A percentile compares a stretch with the other conserved stretches of the same genome.
Evolutionary conservation across 1,284 basidiomycete genomes (phyloP).

Genomic region (Apiotrichum akiyoshidainum): DNA sequence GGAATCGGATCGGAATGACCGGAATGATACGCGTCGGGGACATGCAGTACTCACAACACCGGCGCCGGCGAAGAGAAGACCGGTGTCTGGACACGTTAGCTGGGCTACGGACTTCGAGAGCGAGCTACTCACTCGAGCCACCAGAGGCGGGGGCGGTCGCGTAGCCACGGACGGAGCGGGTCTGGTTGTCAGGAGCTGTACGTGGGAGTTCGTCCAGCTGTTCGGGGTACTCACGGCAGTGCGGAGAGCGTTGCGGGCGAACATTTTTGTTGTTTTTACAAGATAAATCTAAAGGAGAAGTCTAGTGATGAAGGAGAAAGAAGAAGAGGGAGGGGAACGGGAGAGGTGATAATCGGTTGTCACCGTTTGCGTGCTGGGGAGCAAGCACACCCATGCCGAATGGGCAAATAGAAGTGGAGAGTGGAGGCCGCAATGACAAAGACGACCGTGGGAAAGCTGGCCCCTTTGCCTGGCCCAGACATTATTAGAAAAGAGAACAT

Average conservation of each 20-base stretch:
- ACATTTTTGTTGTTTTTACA: conserved; percentile 5
- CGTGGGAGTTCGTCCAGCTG: too few species aligned
- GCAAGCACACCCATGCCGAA: too few species aligned
- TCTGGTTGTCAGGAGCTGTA: conserved; percentile 1
- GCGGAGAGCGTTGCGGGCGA: conserved; percentile 19
- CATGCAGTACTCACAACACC: conserved; percentile 30
- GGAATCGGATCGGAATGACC: background rate
- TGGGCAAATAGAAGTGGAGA: too few species aligned
- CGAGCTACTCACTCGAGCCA: conserved; percentile 6
- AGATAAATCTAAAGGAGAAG: background rate
- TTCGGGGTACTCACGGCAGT: conserved; percentile 9
- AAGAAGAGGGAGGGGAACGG: background rate
- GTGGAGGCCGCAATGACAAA: too few species aligned
- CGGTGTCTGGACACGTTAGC: conserved; percentile 11
- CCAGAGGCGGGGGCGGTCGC: conserved; percentile 9
- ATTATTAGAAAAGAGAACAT: too few species aligned
- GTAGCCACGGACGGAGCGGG: conserved; percentile 10
- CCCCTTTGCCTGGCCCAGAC: too few species aligned
- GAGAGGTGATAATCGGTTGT: background rate
- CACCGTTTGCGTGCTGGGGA: background rate
- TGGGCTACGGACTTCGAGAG: background rate
- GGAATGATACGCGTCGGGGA: background rate
- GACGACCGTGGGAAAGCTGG: too few species aligned
- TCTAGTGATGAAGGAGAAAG: background rate
- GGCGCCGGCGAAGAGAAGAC: conserved; percentile 33